A percentile compares a stretch with the other conserved stretches of the same genome.
These are phyloP conservation scores for Aspergillus cejpii DNA, from an alignment of 2,329 filamentous ascomycete species.

Conservation along the genomic window DNA sequence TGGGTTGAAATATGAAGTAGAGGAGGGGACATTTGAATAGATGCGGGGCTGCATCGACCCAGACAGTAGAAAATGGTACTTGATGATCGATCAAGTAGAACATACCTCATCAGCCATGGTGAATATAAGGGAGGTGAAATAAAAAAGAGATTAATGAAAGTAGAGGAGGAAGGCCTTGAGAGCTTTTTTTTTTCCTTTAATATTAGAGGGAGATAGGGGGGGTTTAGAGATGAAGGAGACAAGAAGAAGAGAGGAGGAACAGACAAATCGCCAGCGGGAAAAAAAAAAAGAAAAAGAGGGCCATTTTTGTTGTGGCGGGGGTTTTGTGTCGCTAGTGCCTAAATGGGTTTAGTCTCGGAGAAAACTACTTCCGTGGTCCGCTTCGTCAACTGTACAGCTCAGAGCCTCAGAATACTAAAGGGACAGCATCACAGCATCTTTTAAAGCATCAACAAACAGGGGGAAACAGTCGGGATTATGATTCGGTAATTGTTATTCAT, in stretches of 20 bases:
- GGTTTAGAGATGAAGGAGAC: slow-evolving; percentile 19
- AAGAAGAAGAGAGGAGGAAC: slow-evolving; percentile 21
- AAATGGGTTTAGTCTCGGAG: slow-evolving; percentile 21
- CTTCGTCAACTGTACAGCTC: slow-evolving; percentile 7
- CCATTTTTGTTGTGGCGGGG: slow-evolving; percentile 33
- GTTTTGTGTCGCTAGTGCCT: slow-evolving; percentile 20
- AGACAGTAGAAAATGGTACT: slow-evolving; percentile 15
- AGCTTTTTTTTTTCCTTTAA: slow-evolving; percentile 14
- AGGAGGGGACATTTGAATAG: slow-evolving; percentile 15
- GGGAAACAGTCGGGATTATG: background rate
- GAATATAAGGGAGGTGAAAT: slow-evolving; percentile 28
- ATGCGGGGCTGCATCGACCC: slow-evolving; percentile 28
- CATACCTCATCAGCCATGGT: slow-evolving; percentile 64
- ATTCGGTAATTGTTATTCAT: background rate
- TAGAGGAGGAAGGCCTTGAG: slow-evolving; percentile 3
- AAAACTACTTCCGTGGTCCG: slow-evolving; percentile 3
- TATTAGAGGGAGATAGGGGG: slow-evolving; percentile 14
- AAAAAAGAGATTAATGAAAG: slow-evolving; percentile 12
- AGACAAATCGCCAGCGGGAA: slow-evolving; percentile 23
- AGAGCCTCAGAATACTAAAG: background rate
- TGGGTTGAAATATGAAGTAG: slow-evolving; percentile 6
- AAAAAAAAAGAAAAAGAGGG: no score
- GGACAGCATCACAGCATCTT: no score
- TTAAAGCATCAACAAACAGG: no score
- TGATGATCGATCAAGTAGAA: slow-evolving; percentile 17